Evolutionary conservation across 371 early-diverging fungal genomes (phyloP).

Genomic region (Caulochytrium protostelioides): DNA sequence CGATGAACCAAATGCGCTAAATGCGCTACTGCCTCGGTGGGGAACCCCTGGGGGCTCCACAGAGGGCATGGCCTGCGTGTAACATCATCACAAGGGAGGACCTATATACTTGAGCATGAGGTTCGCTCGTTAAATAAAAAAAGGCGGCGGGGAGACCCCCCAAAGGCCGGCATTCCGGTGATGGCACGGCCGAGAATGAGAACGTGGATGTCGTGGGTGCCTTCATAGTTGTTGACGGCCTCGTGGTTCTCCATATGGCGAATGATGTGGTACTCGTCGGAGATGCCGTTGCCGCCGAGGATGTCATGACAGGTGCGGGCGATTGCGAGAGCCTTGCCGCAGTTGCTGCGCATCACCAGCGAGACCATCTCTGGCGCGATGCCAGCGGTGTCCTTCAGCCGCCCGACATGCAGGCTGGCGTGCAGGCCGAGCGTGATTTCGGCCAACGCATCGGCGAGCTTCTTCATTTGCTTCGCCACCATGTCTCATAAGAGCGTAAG

Average conservation of each 20-base stretch:
- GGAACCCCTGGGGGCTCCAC: too few species aligned
- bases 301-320: slow-evolving; percentile 59
- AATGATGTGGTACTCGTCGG: slow-evolving; percentile 87
- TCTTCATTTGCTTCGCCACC: too few species aligned
- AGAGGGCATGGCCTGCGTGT: too few species aligned
- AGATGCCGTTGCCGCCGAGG: slow-evolving; percentile 67
- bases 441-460: slow-evolving; percentile 82
- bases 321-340: slow-evolving; percentile 81
- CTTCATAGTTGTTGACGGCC: slow-evolving; percentile 92
- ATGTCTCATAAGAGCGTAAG: too few species aligned
- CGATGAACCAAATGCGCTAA: too few species aligned
- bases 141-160: too few species aligned
- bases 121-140: too few species aligned
- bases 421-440: slow-evolving; percentile 83
- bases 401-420: slow-evolving; percentile 77
- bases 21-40: too few species aligned
- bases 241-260: slow-evolving; percentile 87
- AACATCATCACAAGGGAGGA: too few species aligned
- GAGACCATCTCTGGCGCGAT: slow-evolving; percentile 90
- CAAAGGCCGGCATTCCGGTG: slow-evolving; percentile 47
- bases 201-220: slow-evolving; percentile 88
- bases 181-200: slow-evolving; percentile 86
- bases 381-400: slow-evolving; percentile 72
- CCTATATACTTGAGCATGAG: too few species aligned
- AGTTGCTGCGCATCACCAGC: slow-evolving; percentile 87